Evolutionary conservation across 306 rosid species (phyloP), one percentile per base, ranked within the genome.

Genomic region (Inga leiocalycina): DNA sequence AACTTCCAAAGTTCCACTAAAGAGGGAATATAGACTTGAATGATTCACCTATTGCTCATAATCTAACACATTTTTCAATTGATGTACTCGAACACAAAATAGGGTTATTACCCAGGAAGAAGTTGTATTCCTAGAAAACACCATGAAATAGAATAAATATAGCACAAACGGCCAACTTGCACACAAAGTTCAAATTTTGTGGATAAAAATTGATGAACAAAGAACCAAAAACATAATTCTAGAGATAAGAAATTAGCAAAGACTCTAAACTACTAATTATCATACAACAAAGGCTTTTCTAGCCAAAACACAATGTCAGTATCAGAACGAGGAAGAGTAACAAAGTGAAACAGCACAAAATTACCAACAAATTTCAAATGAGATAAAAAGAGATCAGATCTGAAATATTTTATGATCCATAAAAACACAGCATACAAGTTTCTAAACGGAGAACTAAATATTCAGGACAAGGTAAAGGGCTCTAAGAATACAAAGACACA

Each of bases 311-410:
- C 79, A 80, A 73, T 15, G 64, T 52, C 32, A 57, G 24, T 27
- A 68, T 34, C 67, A 76, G 32, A 76, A 67, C 1, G 49, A 24
- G 66, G 46, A 52, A 49, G 27, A 15, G 54, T 45, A 75, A 75
- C 61, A 51, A 74, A 35, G 71, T 49, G 67, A 52, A 72, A 24
- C 51, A 48, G 34, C 67, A 78, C 35, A 49, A 73, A 44, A 74
- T 59, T 17, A 6, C 37, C 30, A 41, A 67, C 35, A 64, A 52
- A 15, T 78, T 76, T 44, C 46, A 74, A 82, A 80, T 20, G 41
- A n/a, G 32, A 84, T 27, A 74, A 79, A 75, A 82, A 24, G 19
- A 39, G 45, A 83, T 65, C 84, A 78, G 82, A 87, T 81, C 83
- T 79, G 15, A 78, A 83, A 74, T 66, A 70, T 17, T 11, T 61